These are phyloP conservation scores for Cryphonectria carpinicola DNA, from an alignment of 2,329 filamentous ascomycete species.

Conservation along the genomic window DNA sequence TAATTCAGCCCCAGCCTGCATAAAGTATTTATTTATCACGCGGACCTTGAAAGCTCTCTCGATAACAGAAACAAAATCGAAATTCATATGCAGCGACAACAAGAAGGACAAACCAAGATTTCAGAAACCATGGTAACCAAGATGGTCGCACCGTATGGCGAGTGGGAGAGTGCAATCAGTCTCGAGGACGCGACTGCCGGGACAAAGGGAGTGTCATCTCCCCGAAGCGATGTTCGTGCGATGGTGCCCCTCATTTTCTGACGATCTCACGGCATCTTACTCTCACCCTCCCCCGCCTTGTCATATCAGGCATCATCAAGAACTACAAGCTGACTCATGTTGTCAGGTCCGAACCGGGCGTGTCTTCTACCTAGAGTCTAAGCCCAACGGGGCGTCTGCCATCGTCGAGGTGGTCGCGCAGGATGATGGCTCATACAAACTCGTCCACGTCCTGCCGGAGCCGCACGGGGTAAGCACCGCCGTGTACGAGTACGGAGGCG, in stretches of 20 bases:
- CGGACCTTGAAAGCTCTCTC: not conserved
- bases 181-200: constrained; percentile 42
- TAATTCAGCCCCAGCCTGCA: not conserved
- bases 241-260: not conserved
- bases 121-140: constrained; percentile 33
- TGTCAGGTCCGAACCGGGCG: constrained; percentile 37
- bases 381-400: constrained; percentile 45
- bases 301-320: no score
- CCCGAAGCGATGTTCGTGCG: constrained; percentile 41
- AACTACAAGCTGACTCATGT: not conserved
- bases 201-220: constrained; percentile 39
- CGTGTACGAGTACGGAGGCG: constrained; percentile 27
- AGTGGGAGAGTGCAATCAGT: constrained; percentile 46
- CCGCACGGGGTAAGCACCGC: constrained; percentile 16
- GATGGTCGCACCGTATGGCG: constrained; percentile 40
- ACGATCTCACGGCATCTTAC: not conserved
- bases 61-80: not conserved
- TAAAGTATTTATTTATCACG: not conserved
- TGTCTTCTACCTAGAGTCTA: constrained; percentile 44
- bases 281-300: not conserved
- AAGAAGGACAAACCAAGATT: not conserved
- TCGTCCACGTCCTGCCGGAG: constrained; percentile 31
- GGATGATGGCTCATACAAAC: constrained; percentile 22
- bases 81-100: not conserved
- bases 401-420: constrained; percentile 48